phyloP scores from a whole-genome alignment of 75 land plant genomes.

The Isoetes taiwanensis region DNA sequence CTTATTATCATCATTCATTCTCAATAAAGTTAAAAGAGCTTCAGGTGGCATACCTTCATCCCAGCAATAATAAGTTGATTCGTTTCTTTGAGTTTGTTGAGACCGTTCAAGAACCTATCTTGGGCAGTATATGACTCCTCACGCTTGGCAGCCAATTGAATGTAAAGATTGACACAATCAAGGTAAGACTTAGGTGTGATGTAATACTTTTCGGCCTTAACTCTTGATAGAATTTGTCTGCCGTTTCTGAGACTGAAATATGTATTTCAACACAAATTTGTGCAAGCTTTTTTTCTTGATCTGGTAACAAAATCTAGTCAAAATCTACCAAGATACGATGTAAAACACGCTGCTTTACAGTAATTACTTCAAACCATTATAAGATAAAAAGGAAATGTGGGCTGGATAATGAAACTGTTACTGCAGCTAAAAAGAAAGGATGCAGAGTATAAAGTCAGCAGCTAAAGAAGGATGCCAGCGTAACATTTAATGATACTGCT shows the following conservation, averaged over 20 bases:
- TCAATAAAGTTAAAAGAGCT: no score
- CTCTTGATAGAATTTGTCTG: constrained; percentile 20
- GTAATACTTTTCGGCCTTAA: constrained; percentile 24
- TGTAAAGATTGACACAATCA: constrained; percentile 25
- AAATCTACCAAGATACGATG: no score
- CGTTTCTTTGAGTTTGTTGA: constrained; percentile 25
- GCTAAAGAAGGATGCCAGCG: no score
- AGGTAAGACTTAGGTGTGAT: constrained; percentile 31
- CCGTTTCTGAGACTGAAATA: constrained; percentile 15
- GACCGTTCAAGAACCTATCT: constrained; percentile 26
- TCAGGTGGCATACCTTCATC: constrained; percentile 21
- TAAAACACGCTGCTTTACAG: no score
- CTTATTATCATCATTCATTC: no score
- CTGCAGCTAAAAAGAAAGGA: no score
- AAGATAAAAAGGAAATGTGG: background rate
- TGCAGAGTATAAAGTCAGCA: no score
- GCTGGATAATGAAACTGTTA: background rate
- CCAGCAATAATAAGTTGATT: constrained; percentile 25
- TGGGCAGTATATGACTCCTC: constrained; percentile 17
- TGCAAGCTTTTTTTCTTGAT: constrained; percentile 20
- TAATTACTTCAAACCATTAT: background rate
- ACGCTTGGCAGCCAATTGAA: constrained; percentile 18
- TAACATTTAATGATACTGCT: no score
- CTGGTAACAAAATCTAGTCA: no score
- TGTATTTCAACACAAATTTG: constrained; percentile 18